Percentiles rank a stretch among this genome's conserved stretches.
phyloP scores from a whole-genome alignment of 441 rosid genomes.

The Macaranga tanarius region DNA sequence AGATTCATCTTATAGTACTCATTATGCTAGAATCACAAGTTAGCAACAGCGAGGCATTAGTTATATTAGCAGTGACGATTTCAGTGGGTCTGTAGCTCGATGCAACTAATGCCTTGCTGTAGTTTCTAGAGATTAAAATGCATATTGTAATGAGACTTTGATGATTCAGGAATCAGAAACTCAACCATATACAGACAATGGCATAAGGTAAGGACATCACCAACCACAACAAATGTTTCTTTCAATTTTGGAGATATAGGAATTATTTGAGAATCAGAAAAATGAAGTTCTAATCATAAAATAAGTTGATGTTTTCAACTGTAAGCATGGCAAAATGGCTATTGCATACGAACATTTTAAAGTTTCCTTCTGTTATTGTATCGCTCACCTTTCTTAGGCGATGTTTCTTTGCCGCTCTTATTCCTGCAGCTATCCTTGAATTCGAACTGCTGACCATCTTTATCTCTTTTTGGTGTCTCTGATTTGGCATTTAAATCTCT shows the following conservation, averaged over 20 bases:
- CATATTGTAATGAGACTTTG: neutral
- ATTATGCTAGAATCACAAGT: constrained; percentile 3
- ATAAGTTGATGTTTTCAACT: neutral
- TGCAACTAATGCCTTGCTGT: too few species aligned
- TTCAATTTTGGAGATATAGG: neutral
- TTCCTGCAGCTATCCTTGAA: constrained; percentile 62
- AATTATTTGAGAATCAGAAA: neutral
- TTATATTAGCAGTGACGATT: neutral
- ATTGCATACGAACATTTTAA: constrained; percentile 2
- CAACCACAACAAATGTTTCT: neutral
- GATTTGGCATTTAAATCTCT: constrained; percentile 52
- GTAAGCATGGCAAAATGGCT: neutral
- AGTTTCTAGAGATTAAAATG: neutral
- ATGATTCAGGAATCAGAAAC: neutral
- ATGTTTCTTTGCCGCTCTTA: constrained; percentile 40
- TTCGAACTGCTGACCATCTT: constrained; percentile 39
- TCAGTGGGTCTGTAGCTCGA: too few species aligned
- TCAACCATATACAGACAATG: constrained; percentile 5
- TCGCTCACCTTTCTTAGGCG: constrained; percentile 45
- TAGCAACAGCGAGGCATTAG: neutral
- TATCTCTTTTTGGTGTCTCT: constrained; percentile 36
- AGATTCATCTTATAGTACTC: constrained; percentile 12
- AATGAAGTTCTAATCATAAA: neutral
- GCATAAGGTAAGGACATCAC: neutral
- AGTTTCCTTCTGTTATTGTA: neutral